Evolutionary conservation across 257 asterid genomes (phyloP).

Genomic region (Forsythia suspensa): DNA sequence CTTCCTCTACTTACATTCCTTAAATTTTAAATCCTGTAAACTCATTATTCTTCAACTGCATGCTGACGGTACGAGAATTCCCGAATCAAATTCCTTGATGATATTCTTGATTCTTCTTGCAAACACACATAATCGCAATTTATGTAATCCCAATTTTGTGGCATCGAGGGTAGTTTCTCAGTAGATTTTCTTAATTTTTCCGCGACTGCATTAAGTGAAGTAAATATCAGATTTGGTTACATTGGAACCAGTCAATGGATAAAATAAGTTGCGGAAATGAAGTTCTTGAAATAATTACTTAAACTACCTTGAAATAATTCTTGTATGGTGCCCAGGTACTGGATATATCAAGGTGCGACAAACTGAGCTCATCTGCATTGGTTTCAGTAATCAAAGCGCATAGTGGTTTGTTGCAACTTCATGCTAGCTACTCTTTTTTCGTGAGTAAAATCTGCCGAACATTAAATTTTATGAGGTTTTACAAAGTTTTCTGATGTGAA

Average conservation of each 20-base stretch:
- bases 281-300: neutral
- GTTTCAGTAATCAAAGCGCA: conserved; percentile 48
- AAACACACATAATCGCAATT: neutral
- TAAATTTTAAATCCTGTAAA: neutral
- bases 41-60: neutral
- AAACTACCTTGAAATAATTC: conserved; percentile 1
- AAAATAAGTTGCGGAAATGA: neutral
- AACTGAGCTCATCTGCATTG: conserved; percentile 48
- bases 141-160: neutral
- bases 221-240: neutral
- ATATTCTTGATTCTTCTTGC: neutral
- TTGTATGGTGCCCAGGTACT: conserved; percentile 47
- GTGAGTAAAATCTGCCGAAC: conserved; percentile 43
- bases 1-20: neutral
- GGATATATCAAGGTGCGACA: conserved; percentile 69
- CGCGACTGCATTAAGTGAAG: neutral
- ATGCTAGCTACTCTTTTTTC: conserved; percentile 57
- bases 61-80: neutral
- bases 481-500: conserved; percentile 7
- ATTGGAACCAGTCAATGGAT: neutral
- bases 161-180: neutral
- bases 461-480: conserved; percentile 3
- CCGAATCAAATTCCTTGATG: neutral
- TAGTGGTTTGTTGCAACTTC: conserved; percentile 46
- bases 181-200: neutral